phyloP scores from a whole-genome alignment of 306 rosid genomes.

The Biancaea sappan region DNA sequence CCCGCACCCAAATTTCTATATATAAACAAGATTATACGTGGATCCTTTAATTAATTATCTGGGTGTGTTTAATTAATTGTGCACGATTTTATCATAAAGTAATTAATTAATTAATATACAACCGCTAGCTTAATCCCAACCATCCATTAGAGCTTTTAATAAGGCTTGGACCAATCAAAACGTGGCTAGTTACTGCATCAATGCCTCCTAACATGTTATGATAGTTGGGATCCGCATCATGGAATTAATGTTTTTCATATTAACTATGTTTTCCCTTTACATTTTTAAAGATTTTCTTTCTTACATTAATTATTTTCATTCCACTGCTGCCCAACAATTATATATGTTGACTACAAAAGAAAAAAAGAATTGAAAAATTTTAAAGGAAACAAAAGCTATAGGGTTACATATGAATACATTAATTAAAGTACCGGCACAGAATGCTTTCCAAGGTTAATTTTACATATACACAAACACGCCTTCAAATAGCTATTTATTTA shows the following conservation, averaged over 20 bases:
- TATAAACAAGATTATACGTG: too few relatives aligned
- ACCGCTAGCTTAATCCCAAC: constrained; percentile 32
- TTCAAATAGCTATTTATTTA: constrained; percentile 18
- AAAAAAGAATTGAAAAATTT: too few relatives aligned
- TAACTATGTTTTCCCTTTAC: constrained; percentile 29
- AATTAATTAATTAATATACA: constrained; percentile 30
- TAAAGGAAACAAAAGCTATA: constrained; percentile 28
- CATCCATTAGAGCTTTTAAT: constrained; percentile 17
- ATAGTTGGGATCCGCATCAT: constrained; percentile 48
- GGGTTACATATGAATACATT: constrained; percentile 34
- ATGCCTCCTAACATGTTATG: constrained; percentile 44
- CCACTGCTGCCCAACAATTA: constrained; percentile 44
- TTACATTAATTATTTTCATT: constrained; percentile 29
- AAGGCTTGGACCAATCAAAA: constrained; percentile 38
- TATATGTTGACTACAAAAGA: not conserved
- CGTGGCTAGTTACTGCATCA: constrained; percentile 14
- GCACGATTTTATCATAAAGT: not conserved
- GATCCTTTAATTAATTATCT: not conserved
- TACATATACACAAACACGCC: too few relatives aligned
- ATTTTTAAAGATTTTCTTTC: constrained; percentile 28
- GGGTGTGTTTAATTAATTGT: not conserved
- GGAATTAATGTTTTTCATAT: constrained; percentile 34
- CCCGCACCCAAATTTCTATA: not conserved
- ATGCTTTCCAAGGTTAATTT: not conserved
- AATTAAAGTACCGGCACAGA: constrained; percentile 10